A percentile compares a stretch with the other conserved stretches of the same genome.
Evolutionary conservation across 257 asterid genomes (phyloP).

Genomic region (Solanum tacnaense): DNA sequence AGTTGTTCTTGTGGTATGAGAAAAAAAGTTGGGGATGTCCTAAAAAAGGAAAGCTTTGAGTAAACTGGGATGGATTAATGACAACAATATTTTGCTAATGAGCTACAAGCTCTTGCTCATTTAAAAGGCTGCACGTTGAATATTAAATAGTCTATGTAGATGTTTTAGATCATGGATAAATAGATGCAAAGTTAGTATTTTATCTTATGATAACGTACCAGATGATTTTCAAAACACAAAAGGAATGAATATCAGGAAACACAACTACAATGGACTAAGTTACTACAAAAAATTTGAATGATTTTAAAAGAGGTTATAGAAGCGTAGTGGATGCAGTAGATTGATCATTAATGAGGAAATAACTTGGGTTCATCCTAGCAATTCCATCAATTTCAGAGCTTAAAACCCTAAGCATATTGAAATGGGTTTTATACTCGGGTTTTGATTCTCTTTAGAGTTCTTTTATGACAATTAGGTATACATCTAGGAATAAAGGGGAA

Average conservation of each 20-base stretch:
- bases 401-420: not conserved
- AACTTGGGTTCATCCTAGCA: not conserved
- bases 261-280: not conserved
- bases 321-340: not conserved
- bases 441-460: not conserved
- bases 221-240: not conserved
- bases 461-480: not conserved
- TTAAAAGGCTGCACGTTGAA: not conserved
- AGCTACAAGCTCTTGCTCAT: not conserved
- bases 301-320: not conserved
- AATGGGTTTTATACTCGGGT: not conserved
- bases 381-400: not conserved
- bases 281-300: not conserved
- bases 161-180: not conserved
- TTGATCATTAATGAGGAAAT: not conserved
- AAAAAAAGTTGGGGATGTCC: not conserved
- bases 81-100: not conserved
- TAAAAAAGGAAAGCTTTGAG: not conserved
- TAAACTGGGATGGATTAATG: not conserved
- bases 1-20: not conserved
- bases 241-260: not conserved
- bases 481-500: not conserved
- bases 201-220: not conserved
- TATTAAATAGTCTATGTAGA: not conserved
- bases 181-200: not conserved